These are phyloP conservation scores for Taphrina betulina DNA, from an alignment of 1,139 yeast genomes.

Conservation along the genomic window DNA sequence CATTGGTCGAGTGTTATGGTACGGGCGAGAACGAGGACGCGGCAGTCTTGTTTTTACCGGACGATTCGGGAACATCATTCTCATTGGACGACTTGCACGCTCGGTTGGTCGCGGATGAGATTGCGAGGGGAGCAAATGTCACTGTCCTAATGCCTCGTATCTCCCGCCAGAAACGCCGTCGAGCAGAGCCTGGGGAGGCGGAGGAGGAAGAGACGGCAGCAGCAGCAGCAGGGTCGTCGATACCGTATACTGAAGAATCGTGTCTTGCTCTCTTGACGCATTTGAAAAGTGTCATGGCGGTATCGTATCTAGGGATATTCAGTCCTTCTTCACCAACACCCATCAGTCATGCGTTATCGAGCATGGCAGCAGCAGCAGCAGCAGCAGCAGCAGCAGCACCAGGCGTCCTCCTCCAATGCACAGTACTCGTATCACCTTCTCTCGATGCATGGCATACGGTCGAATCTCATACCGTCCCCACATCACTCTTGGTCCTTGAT, in stretches of 20 bases:
- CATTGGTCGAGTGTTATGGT: constrained; percentile 17
- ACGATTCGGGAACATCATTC: neutral
- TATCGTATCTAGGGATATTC: too few species aligned
- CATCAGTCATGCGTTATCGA: too few species aligned
- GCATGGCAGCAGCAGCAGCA: too few species aligned
- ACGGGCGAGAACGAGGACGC: constrained; percentile 19
- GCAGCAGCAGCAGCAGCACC: too few species aligned
- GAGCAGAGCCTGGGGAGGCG: neutral
- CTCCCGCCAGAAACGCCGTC: neutral
- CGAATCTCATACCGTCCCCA: too few species aligned
- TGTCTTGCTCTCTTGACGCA: neutral
- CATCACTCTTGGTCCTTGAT: too few species aligned
- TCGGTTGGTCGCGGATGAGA: constrained; percentile 18
- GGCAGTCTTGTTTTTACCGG: constrained; percentile 12
- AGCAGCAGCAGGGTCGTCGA: neutral
- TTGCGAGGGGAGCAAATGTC: constrained; percentile 27
- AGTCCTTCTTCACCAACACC: too few species aligned
- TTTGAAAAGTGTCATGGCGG: neutral
- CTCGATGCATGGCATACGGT: too few species aligned
- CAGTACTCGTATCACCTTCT: too few species aligned
- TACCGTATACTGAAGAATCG: neutral
- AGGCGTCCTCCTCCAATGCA: too few species aligned
- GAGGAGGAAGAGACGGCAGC: too few species aligned
- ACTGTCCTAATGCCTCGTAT: constrained; percentile 20
- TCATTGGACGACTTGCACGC: neutral